Conservation (phyloP, 148 eudicot species). For the Amaranthus cruentus region DNA sequence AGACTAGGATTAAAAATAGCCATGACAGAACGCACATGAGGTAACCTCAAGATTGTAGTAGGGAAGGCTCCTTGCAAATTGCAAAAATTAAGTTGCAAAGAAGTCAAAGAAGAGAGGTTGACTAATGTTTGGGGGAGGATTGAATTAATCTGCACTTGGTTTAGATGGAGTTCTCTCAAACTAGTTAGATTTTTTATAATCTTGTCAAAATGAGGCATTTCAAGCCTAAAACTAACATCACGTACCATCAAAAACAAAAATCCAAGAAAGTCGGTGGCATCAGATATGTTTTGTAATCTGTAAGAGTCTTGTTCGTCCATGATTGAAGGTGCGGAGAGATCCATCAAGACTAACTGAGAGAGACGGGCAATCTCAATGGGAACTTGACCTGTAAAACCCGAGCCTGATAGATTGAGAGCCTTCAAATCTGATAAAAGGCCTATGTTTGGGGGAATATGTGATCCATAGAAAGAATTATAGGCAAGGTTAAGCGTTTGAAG, state of each 20-base stretch:
- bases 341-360: constrained; percentile 2
- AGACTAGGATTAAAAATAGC: neutral
- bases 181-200: neutral
- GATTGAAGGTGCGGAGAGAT: neutral
- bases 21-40: too few relatives aligned
- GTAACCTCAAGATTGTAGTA: too few relatives aligned
- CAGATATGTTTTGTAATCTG: too few relatives aligned
- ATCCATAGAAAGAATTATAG: constrained; percentile 18
- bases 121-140: constrained; percentile 7
- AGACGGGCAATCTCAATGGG: neutral
- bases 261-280: too few relatives aligned
- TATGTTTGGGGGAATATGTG: constrained; percentile 15
- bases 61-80: too few relatives aligned
- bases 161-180: constrained; percentile 10
- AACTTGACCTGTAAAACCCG: neutral
- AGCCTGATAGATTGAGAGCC: constrained; percentile 19
- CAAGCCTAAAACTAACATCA: too few relatives aligned
- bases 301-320: neutral
- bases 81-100: neutral
- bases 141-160: neutral
- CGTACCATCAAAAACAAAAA: too few relatives aligned
- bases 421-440: constrained; percentile 13
- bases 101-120: neutral
- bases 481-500: constrained; percentile 27
- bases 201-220: too few relatives aligned